Conservation (phyloP, 176 grass and related monocot genomes). For the Tuctoria greenei region DNA sequence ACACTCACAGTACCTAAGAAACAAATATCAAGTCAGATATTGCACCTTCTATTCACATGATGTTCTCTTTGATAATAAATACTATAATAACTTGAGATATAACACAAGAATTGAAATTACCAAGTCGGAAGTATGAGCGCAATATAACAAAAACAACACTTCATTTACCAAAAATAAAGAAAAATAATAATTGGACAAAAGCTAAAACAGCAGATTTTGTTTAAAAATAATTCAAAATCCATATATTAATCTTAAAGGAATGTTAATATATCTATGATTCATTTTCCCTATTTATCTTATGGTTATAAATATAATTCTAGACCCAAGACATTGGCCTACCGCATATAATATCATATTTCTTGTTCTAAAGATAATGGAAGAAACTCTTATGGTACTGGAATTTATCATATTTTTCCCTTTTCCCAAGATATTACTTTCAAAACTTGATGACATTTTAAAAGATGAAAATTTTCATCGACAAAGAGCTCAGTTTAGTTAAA, state of each 20-base stretch:
- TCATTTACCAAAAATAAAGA: not conserved
- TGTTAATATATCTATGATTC: conserved; percentile 9
- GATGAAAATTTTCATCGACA: not conserved
- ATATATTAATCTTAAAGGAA: conserved; percentile 8
- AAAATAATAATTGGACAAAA: conserved; percentile 15
- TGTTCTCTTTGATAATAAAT: conserved; percentile 35
- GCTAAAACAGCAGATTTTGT: not conserved
- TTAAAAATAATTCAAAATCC: conserved; percentile 5
- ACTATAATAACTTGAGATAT: not conserved
- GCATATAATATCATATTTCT: not conserved
- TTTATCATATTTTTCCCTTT: not conserved
- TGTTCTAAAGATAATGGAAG: not conserved
- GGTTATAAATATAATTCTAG: conserved; percentile 23
- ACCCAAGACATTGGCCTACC: not conserved
- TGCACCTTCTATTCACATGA: conserved; percentile 31
- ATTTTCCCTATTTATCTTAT: conserved; percentile 4
- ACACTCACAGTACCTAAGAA: conserved; percentile 75
- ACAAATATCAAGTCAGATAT: conserved; percentile 36
- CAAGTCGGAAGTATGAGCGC: conserved; percentile 4
- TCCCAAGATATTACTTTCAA: not conserved
- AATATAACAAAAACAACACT: conserved; percentile 18
- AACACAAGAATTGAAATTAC: conserved; percentile 13
- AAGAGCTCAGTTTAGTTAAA: conserved; percentile 15
- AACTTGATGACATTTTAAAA: conserved; percentile 8
- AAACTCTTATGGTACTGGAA: conserved; percentile 22